Evolutionary conservation across 257 asterid species (phyloP).

Genomic region (Petrea volubilis): DNA sequence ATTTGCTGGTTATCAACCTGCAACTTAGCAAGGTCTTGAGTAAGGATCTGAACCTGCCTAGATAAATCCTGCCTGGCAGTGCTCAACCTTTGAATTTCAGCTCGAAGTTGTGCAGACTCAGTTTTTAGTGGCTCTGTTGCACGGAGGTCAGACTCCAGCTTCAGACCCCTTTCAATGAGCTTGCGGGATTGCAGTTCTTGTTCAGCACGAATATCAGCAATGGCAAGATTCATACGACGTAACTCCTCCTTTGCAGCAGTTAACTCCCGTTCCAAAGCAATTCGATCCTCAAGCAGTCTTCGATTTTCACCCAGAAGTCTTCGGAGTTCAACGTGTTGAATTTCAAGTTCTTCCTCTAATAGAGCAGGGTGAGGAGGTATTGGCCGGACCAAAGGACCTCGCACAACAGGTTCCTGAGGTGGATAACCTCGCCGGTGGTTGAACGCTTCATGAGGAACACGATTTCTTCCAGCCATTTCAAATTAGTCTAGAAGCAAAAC

Average conservation of each 20-base stretch:
- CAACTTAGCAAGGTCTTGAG: slow-evolving; percentile 63
- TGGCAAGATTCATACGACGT: slow-evolving; percentile 64
- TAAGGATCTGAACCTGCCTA: slow-evolving; percentile 62
- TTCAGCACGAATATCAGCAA: slow-evolving; percentile 77
- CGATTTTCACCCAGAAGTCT: slow-evolving; percentile 85
- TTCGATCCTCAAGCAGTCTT: slow-evolving; percentile 76
- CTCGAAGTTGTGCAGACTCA: slow-evolving; percentile 67
- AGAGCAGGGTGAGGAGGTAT: slow-evolving; percentile 83
- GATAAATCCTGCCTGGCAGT: slow-evolving; percentile 65
- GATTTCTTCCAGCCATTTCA: slow-evolving; percentile 85
- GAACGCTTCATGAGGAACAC: slow-evolving; percentile 64
- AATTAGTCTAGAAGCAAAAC: slow-evolving; percentile 28
- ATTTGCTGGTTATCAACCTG: slow-evolving; percentile 78
- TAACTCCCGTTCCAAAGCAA: slow-evolving; percentile 68
- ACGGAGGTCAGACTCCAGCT: slow-evolving; percentile 87
- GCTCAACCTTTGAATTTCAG: slow-evolving; percentile 75
- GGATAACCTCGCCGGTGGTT: slow-evolving; percentile 73
- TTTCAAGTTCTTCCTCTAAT: slow-evolving; percentile 89
- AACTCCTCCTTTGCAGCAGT: slow-evolving; percentile 81
- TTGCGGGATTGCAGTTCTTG: slow-evolving; percentile 79
- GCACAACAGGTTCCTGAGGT: slow-evolving; percentile 51
- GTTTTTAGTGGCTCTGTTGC: slow-evolving; percentile 75
- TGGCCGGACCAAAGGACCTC: slow-evolving; percentile 64
- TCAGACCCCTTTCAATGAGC: slow-evolving; percentile 68
- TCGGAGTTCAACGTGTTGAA: slow-evolving; percentile 73